These are phyloP conservation scores for Bipolaris cookei DNA, from an alignment of 2,329 filamentous ascomycete genomes.

Conservation along the genomic window DNA sequence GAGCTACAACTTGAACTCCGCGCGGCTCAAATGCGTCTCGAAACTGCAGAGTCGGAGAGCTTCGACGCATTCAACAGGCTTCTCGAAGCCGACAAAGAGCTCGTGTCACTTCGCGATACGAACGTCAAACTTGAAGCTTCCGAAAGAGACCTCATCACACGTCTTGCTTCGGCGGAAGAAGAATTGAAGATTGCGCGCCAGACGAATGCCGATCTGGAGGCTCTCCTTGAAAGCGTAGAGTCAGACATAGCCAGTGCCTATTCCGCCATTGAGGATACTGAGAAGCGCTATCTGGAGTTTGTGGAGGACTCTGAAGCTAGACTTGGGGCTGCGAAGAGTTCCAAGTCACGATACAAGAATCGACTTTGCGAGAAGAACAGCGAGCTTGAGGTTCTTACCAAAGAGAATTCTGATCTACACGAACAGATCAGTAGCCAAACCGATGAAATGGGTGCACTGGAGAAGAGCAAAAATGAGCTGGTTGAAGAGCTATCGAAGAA, in stretches of 20 bases:
- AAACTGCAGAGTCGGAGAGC: slow-evolving; percentile 32
- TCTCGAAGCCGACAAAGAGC: slow-evolving; percentile 37
- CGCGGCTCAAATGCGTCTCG: slow-evolving; percentile 30
- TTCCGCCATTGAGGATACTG: slow-evolving; percentile 39
- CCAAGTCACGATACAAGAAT: slow-evolving; percentile 42
- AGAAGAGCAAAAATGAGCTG: slow-evolving; percentile 31
- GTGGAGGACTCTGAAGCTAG: slow-evolving; percentile 40
- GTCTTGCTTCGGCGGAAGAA: slow-evolving; percentile 41
- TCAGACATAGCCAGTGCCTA: slow-evolving; percentile 41
- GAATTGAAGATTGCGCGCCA: slow-evolving; percentile 38
- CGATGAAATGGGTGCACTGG: slow-evolving; percentile 33
- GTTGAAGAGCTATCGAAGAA: slow-evolving; percentile 34
- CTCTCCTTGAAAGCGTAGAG: slow-evolving; percentile 41
- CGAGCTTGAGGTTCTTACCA: slow-evolving; percentile 37
- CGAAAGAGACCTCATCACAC: slow-evolving; percentile 36
- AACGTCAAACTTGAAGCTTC: slow-evolving; percentile 37
- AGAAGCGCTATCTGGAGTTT: slow-evolving; percentile 36
- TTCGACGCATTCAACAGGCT: slow-evolving; percentile 24
- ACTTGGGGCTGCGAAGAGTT: slow-evolving; percentile 32
- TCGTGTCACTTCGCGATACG: slow-evolving; percentile 33
- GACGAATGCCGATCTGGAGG: slow-evolving; percentile 42
- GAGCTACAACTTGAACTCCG: slow-evolving; percentile 30
- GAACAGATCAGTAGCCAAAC: slow-evolving; percentile 34
- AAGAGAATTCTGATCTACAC: slow-evolving; percentile 39
- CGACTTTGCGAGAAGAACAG: slow-evolving; percentile 35